Evolutionary conservation across 108 stramenopile species (phyloP), one percentile per base, ranked within the genome.

Genomic region (Nannochloropsis granulata): DNA sequence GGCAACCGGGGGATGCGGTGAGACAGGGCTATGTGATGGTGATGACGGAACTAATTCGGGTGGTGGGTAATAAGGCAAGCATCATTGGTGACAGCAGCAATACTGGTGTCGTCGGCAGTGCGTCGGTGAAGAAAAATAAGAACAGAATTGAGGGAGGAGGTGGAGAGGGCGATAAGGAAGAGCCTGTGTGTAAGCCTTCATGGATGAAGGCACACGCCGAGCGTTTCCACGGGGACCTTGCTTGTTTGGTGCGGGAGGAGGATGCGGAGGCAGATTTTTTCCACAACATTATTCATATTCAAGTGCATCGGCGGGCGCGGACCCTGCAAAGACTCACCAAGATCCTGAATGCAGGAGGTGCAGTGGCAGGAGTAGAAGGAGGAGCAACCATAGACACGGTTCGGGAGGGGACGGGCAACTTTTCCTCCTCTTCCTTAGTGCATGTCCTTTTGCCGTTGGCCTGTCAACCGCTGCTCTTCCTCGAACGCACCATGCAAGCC

Each of bases 241-340:
- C 42, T 13, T 71, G 56, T n/a, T 71, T 71, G 56, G 56, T 71
- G n/a, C 56, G 56, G 56, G 56, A 71, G 82, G 87, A 88, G 21
- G 90, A 91, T 44, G 83, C 88, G 16, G 89, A 98, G 79, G 89
- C 95, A 24, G 96, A 97, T 88, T 97, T 98, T 83, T 97, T 98
- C 89, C 84, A 93, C 25, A 96, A 95, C 84, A 86, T 96, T 12
- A 94, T 94, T 19, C 98, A 98, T 90, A 94, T 98, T 13, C 98
- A 98, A 86, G 88, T 95, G 43, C 98, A 98, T 89, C 93, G 98
- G 43, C 92, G 97, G 83, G 89, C 91, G 0, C 86, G 95, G 43
- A 96, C 95, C 42, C 89, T 98, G 24, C 88, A 89, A 25, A 82
- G 94, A 46, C 88, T 96, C n/a, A 87, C 94, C 25, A 94, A 92